Percentiles rank a stretch among this genome's conserved stretches.
phyloP scores from a whole-genome alignment of 2,329 filamentous ascomycete genomes.

The Fonsecaea pedrosoi region DNA sequence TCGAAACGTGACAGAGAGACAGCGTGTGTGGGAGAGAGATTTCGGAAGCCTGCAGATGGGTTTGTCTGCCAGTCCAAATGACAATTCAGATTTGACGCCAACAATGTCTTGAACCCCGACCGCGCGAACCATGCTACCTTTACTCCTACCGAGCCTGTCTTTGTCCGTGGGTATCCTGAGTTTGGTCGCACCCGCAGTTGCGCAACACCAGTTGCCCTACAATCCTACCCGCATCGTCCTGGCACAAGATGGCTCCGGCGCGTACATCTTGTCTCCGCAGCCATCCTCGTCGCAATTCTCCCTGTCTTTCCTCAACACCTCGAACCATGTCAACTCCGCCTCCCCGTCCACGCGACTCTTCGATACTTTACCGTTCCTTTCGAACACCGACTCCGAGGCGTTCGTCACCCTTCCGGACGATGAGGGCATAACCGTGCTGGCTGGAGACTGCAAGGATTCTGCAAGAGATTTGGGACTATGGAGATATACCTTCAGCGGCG shows the following conservation, averaged over 20 bases:
- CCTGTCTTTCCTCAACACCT: constrained; percentile 71
- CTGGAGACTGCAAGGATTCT: constrained; percentile 71
- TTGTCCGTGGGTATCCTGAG: constrained; percentile 29
- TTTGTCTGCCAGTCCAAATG: constrained; percentile 33
- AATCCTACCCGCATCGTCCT: constrained; percentile 74
- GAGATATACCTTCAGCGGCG: constrained; percentile 64
- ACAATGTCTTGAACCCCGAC: constrained; percentile 33
- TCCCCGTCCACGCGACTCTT: constrained; percentile 49
- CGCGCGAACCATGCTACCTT: constrained; percentile 28
- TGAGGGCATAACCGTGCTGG: constrained; percentile 75
- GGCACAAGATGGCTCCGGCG: constrained; percentile 61
- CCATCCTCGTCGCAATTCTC: constrained; percentile 56
- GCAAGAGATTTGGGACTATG: constrained; percentile 66
- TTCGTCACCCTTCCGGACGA: constrained; percentile 68
- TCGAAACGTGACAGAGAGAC: too few species aligned
- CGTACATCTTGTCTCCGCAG: constrained; percentile 73
- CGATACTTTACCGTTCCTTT: constrained; percentile 68
- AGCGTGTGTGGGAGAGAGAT: background rate
- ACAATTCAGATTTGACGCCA: constrained; percentile 18
- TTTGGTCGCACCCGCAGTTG: constrained; percentile 39
- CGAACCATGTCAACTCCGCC: constrained; percentile 60
- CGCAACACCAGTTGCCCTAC: constrained; percentile 72
- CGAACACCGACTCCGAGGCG: constrained; percentile 56
- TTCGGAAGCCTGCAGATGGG: constrained; percentile 35
- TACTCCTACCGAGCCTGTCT: constrained; percentile 17